These are phyloP conservation scores for Sequoiadendron giganteum DNA, from an alignment of 75 land plant genomes.

Conservation along the genomic window DNA sequence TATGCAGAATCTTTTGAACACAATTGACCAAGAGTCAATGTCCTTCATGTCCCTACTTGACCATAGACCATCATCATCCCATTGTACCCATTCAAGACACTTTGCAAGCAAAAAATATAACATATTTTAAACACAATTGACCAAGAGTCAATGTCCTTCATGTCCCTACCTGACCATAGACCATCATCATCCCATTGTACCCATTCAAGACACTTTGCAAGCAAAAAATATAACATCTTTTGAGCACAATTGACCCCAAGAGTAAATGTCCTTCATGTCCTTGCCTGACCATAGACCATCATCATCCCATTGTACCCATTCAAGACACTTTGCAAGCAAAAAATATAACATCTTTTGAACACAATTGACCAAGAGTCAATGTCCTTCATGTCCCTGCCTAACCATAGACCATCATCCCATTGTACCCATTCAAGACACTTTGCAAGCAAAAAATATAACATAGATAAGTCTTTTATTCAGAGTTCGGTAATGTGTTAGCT, in stretches of 20 bases:
- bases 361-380: too few relatives aligned
- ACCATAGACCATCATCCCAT: too few relatives aligned
- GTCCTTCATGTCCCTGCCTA: too few relatives aligned
- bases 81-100: constrained; percentile 42
- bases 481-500: not conserved
- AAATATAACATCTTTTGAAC: too few relatives aligned
- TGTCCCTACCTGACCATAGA: constrained; percentile 45
- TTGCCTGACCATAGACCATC: constrained; percentile 48
- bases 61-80: constrained; percentile 50
- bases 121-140: constrained; percentile 21
- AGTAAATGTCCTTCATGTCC: constrained; percentile 43
- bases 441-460: not conserved
- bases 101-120: constrained; percentile 40
- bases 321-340: constrained; percentile 41
- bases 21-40: constrained; percentile 33
- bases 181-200: constrained; percentile 46
- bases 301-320: constrained; percentile 43
- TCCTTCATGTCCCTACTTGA: constrained; percentile 43
- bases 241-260: constrained; percentile 28
- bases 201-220: constrained; percentile 47
- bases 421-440: too few relatives aligned
- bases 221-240: too few relatives aligned
- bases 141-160: constrained; percentile 44
- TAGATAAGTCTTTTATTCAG: too few relatives aligned
- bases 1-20: constrained; percentile 33